phyloP scores from a whole-genome alignment of 1,139 yeast species.

The Pichia sp. region DNA sequence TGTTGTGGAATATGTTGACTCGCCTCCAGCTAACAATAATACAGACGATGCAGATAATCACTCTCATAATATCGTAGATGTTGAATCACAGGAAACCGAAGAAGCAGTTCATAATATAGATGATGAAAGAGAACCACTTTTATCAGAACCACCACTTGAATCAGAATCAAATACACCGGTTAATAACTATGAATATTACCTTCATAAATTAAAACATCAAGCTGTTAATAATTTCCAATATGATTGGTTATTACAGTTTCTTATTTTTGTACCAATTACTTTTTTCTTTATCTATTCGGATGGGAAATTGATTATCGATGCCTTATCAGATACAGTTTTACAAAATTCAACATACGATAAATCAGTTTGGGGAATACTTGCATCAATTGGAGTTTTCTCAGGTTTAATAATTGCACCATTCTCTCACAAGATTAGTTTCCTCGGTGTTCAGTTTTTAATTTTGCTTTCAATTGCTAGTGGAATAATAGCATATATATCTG shows the following conservation, averaged over 20 bases:
- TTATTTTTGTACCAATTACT: conserved; percentile 60
- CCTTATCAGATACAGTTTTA: conserved; percentile 61
- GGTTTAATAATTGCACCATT: conserved; percentile 63
- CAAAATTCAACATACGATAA: conserved; percentile 47
- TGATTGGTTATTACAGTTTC: conserved; percentile 75
- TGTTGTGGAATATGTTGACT: too few species aligned
- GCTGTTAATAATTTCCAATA: conserved; percentile 46
- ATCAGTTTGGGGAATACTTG: conserved; percentile 40
- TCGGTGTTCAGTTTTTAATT: conserved; percentile 35
- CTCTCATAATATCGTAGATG: too few species aligned
- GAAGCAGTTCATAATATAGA: conserved; percentile 11
- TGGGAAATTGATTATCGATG: conserved; percentile 51
- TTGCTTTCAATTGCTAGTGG: conserved; percentile 29
- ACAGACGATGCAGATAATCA: not conserved
- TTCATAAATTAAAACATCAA: conserved; percentile 3
- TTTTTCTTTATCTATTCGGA: conserved; percentile 44
- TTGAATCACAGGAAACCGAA: conserved; percentile 1
- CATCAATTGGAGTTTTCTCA: conserved; percentile 35
- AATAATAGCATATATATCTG: conserved; percentile 29
- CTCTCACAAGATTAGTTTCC: conserved; percentile 56
- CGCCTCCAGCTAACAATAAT: not conserved
- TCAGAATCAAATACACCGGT: too few species aligned
- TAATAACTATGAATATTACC: too few species aligned
- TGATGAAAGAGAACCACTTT: conserved; percentile 1
- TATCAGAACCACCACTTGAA: not conserved